Evolutionary conservation across 164 flowering plant species (phyloP), one percentile per base, ranked within the genome.

Genomic region (Tetrastigma voinierianum): DNA sequence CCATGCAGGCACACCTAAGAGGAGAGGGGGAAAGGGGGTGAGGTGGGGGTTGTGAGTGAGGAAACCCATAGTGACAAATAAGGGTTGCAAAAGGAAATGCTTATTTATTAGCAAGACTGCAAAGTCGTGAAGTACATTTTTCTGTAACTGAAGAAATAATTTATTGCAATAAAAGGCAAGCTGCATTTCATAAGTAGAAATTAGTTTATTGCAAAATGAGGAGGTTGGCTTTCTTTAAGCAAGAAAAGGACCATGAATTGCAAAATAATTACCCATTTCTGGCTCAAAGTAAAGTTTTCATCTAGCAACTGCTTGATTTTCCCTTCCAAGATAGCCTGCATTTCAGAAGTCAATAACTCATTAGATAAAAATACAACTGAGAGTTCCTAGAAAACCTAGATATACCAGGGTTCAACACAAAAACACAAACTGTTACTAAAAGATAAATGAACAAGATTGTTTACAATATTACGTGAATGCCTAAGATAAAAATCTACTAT

Each of bases 281-380:
- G 53, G 55, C 46, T 57, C 62, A 74, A 52, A 32, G 47, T 54
- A 16, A 54, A 68, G 9, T 64, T 74, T 23, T 76, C 77, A 44
- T 65, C 66, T 45, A 51, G 53, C 55, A 78, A 71, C 20, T 64
- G 69, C 19, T 59, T 45, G 15, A 76, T 76, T 59, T 61, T 69
- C 75, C 65, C 78, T 71, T 76, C 80, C 66, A 80, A 62, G 57
- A 46, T 57, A 18, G 47, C 75, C 83, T 84, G 80, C 57, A 62
- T 32, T 1, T 32, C 40, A 32, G 40, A 32, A 32, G 40, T 32
- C 40, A 32, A 32, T 32, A 32, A 32, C 40, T 32, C 15, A 66
- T 40, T 20, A 44, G 45, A 47, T 59, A 24, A 23, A 18, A 48
- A 20, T 24, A 17, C 16, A 48, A 44, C 40, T 51, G 24, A 14